Evolutionary conservation across 768 basidiomycete genomes (phyloP).

Genomic region (Sarcomyxa edulis): DNA sequence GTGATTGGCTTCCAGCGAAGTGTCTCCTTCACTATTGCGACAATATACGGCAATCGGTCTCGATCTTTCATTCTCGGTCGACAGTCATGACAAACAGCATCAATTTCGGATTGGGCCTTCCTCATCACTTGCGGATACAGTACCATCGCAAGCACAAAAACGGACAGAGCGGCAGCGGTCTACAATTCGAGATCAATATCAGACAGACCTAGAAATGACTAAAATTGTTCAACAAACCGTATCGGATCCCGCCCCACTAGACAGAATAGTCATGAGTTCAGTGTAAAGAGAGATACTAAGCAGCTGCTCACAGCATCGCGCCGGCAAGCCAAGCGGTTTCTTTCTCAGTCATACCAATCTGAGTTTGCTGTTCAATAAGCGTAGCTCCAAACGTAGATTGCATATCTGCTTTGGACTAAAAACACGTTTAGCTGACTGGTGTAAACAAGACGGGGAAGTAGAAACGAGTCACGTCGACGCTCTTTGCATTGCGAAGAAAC

Average conservation of each 20-base stretch:
- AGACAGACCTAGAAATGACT: conserved; percentile 11
- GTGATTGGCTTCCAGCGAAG: conserved; percentile 16
- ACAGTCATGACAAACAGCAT: conserved; percentile 10
- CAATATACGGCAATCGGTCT: conserved; percentile 13
- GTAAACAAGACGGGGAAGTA: too few relatives aligned
- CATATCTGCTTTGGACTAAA: too few relatives aligned
- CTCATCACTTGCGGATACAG: conserved; percentile 16
- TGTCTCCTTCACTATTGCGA: conserved; percentile 17
- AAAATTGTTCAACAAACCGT: conserved; percentile 13
- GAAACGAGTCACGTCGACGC: too few relatives aligned
- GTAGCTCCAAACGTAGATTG: too few relatives aligned
- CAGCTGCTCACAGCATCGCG: conserved; percentile 9
- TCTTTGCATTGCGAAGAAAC: too few relatives aligned
- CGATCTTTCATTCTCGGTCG: conserved; percentile 14
- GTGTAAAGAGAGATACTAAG: too few relatives aligned
- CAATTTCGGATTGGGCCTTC: conserved; percentile 19
- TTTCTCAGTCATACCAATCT: conserved; percentile 5
- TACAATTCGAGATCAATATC: conserved; percentile 14
- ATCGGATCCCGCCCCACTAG: conserved; percentile 12
- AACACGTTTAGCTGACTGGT: too few relatives aligned
- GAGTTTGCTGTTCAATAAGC: conserved; percentile 8
- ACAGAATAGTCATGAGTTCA: too few relatives aligned
- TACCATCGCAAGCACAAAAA: conserved; percentile 14
- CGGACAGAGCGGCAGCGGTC: conserved; percentile 13
- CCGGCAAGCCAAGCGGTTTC: conserved; percentile 13